Evolutionary conservation across 176 grass and related monocot species (phyloP), one percentile per base, ranked within the genome.

Genomic region (Saccharum spontaneum): DNA sequence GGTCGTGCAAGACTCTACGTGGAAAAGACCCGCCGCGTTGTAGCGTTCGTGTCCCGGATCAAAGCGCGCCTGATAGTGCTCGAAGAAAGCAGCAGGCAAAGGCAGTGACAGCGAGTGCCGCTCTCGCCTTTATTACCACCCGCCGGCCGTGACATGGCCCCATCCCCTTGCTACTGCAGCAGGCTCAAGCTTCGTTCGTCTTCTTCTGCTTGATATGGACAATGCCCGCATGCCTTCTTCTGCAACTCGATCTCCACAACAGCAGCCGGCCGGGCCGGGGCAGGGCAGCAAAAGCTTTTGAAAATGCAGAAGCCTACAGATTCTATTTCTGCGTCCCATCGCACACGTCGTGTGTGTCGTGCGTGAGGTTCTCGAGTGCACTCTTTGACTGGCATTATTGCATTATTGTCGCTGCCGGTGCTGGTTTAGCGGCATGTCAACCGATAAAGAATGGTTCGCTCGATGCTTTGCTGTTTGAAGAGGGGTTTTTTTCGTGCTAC

Each of bases 1-100:
- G 48, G 13, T 38, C 45, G 22, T 82, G 80, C 63, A 12, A 62
- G 64, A n/a, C 54, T 65, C 78, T 86, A 89, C 78, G 84, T 83
- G 79, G 79, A 83, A 74, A 83, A 90, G 74, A 26, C 67, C 49
- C 17, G 67, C 37, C 46, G 74, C 45, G 59, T 62, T 79, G 84
- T 9, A 31, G 57, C 41, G 67, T 78, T 59, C 44, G 52, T 83
- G 84, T 67, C 59, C 28, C 4, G 9, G 37, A 78, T 78, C 73
- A 83, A 83, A 86, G 67, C 59, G 10, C 15, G 4, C 33, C 63
- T 64, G 83, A 78, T 82, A 78, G 50, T 77, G 78, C 71, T 82
- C 50, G 8, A 49, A 69, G 71, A 81, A 82, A 85, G 87, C n/a
- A 85, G 87, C 22, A 49, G 39, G 40, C 61, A 48, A 62, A 71